Evolutionary conservation across 805 yeast species (phyloP), one percentile per base, ranked within the genome.

Genomic region (Metschnikowia dekortorum): DNA sequence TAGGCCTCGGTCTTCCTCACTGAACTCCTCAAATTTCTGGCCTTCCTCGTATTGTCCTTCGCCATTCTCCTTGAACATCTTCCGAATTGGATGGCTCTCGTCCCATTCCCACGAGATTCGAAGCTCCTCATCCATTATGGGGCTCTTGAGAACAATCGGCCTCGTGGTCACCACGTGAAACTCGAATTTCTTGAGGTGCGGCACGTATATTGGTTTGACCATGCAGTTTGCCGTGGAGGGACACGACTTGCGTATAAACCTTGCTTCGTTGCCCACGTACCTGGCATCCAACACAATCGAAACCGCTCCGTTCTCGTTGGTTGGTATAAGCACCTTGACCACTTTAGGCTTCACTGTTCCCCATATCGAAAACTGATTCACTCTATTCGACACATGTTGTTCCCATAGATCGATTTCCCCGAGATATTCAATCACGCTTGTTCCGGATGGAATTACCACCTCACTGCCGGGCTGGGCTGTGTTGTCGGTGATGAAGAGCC

Each of bases 81-180:
- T 75, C 47, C 72, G 69, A 36, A 89, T 86, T 2, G 97, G 96
- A 63, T 90, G 96, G 14, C 70, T 55, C 3, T 67, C 62, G 61
- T 90, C 96, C 96, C 97, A 92, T 52, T 85, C 88, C 98, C 98
- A 92, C 1, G 83, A 80, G 8, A 89, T 66, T 0, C 91, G 78
- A 18, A 92, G 67, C 61, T 91, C 97, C 37, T 83, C 80, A 8
- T 75, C 66, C 46, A 74, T 11, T 2, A 59, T 63, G 2, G 55
- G 55, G 2, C 61, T 48, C 34, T 58, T 58, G 26, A 73, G 54
- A 10, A 39, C 71, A 29, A 91, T 79, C 2, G 80, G 79, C 44
- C 72, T 76, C 1, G 75, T 65, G 0, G 96, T 80, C 30, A 71
- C 71, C 8, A 88, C 73, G 8, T 81, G 71, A 61, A 87, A 83